Evolutionary conservation across 2,329 filamentous ascomycete genomes (phyloP), one percentile per base, ranked within the genome.

Genomic region (Aureobasidium sp.): DNA sequence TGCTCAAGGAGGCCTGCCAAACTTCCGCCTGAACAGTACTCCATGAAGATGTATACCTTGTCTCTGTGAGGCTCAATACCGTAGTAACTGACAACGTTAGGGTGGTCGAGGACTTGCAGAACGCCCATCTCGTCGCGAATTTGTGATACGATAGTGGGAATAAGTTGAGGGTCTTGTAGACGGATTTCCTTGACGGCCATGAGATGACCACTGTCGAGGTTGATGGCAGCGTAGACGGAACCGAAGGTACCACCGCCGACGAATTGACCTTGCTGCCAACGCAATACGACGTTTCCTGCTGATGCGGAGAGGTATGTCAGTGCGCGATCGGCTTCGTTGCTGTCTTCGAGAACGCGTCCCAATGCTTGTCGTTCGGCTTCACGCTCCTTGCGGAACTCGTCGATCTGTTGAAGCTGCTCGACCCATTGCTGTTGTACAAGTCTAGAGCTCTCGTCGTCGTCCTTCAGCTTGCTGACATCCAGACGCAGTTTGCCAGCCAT

Each of bases 1-100:
- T 99, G 93, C 74, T 99, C 94, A 46, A 99, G 80, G 58, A 99
- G 79, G 56, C 85, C 89, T 46, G 94, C 92, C 53, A 99, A 81
- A 17, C 93, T 97, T 23, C 94, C 94, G 57, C 94, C 93, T 5
- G 91, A 95, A 75, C 94, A 99, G 76, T 96, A 97, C 75, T 99
- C 94, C 94, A 99, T 99, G 74, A 99, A 99, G 68, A 99, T 97
- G 76, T 97, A 99, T n/a, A 99, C 94, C 72, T 96, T 94, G 80
- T 99, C 94, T 66, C 94, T 86, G 76, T 99, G 94, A 2, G 97
- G 94, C 75, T 99, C 94, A 70, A 99, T 97, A 63, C 94, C 94
- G 71, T 94, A 94, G 76, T 99, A 99, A 10, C 91, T 93, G 26
- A 99, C 95, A 64, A 99, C 90, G 72, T 99, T 99, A 26, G 94